Evolutionary conservation across 2,329 filamentous ascomycete genomes (phyloP).

Genomic region (Cladosporium sp.): DNA sequence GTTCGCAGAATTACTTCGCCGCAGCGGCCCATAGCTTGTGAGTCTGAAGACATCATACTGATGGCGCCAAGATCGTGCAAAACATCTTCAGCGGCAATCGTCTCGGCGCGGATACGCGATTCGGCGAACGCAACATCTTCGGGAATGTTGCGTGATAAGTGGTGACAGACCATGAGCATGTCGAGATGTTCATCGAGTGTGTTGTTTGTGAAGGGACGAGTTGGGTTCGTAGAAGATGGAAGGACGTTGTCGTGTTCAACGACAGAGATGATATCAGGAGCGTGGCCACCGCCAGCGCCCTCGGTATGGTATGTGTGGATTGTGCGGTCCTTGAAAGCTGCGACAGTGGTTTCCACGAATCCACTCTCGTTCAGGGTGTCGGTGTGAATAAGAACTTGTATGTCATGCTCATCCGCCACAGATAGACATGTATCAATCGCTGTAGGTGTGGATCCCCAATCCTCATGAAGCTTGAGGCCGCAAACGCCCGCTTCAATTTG

Average conservation of each 20-base stretch:
- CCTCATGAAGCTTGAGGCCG: slow-evolving; percentile 91
- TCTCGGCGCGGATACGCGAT: slow-evolving; percentile 89
- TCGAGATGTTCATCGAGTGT: slow-evolving; percentile 95
- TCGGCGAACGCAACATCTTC: slow-evolving; percentile 97
- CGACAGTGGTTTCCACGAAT: slow-evolving; percentile 90
- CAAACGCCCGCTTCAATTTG: slow-evolving; percentile 82
- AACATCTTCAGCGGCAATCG: slow-evolving; percentile 94
- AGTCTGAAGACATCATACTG: slow-evolving; percentile 95
- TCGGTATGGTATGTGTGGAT: slow-evolving; percentile 98
- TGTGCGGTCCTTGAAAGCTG: slow-evolving; percentile 79
- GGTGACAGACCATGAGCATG: slow-evolving; percentile 98
- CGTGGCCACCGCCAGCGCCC: slow-evolving; percentile 90
- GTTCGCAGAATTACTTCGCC: slow-evolving; percentile 91
- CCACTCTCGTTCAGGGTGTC: slow-evolving; percentile 96
- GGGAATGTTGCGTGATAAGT: slow-evolving; percentile 86
- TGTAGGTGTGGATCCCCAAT: slow-evolving; percentile 89
- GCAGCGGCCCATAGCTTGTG: slow-evolving; percentile 94
- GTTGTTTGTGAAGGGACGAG: slow-evolving; percentile 84
- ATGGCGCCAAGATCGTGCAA: slow-evolving; percentile 93
- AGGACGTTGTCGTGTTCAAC: slow-evolving; percentile 87
- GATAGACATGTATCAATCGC: slow-evolving; percentile 82
- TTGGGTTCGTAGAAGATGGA: slow-evolving; percentile 89
- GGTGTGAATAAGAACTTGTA: slow-evolving; percentile 93
- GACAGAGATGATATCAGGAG: slow-evolving; percentile 92
- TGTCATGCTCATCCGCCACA: slow-evolving; percentile 84